Evolutionary conservation across 2,329 filamentous ascomycete genomes (phyloP).

Genomic region (Trichoderma sp.): DNA sequence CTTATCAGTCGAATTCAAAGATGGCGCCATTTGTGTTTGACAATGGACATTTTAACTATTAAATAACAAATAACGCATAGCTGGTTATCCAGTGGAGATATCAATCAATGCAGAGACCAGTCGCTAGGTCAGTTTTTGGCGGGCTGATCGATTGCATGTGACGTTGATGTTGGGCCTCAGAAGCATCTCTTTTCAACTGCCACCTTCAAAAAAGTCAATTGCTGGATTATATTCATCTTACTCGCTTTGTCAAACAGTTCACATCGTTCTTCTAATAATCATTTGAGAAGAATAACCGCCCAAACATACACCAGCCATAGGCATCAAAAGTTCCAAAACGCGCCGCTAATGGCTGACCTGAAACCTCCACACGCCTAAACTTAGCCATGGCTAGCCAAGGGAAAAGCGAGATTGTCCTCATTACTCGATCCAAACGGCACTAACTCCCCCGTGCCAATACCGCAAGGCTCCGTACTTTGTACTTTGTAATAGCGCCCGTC

Average conservation of each 20-base stretch:
- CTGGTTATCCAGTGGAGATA: background rate
- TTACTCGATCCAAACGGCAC: conserved; percentile 8
- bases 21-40: background rate
- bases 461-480: background rate
- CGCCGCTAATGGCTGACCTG: conserved; percentile 5
- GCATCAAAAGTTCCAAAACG: background rate
- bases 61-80: background rate
- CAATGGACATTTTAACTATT: background rate
- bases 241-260: background rate
- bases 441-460: conserved; percentile 7
- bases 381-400: background rate
- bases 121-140: background rate
- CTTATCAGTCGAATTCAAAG: background rate
- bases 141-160: background rate
- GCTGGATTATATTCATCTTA: background rate
- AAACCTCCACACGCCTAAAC: conserved; percentile 12
- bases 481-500: conserved; percentile 16
- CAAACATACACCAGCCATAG: background rate
- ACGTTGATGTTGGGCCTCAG: background rate
- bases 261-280: background rate
- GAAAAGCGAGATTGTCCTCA: conserved; percentile 11
- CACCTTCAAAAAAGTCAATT: background rate
- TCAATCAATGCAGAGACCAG: background rate
- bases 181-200: background rate
- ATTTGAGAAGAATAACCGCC: background rate